phyloP scores from a whole-genome alignment of 1,284 basidiomycete genomes.

The Coniferiporia sulphurascens region DNA sequence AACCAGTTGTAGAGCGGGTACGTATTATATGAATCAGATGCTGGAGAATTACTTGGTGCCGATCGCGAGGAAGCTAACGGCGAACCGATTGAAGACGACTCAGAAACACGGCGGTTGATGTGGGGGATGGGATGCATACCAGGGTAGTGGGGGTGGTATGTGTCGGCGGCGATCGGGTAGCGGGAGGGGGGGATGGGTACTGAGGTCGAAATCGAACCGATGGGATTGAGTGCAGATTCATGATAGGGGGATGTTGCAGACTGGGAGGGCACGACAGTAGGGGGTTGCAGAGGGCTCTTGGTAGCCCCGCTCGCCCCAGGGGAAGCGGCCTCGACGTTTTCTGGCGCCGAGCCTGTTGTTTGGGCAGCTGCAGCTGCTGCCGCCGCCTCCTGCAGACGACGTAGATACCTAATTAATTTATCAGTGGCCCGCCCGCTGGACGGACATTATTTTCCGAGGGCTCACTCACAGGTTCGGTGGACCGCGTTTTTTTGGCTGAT shows the following conservation, averaged over 20 bases:
- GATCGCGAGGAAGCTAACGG: conserved; percentile 3
- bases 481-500: conserved; percentile 87
- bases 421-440: conserved; percentile 1
- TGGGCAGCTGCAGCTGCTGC: conserved; percentile 51
- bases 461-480: conserved; percentile 77
- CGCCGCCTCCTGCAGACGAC: conserved; percentile 73
- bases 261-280: conserved; percentile 42
- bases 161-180: conserved; percentile 67
- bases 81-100: conserved; percentile 10
- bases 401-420: conserved; percentile 51
- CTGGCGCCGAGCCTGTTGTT: conserved; percentile 33
- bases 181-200: conserved; percentile 56
- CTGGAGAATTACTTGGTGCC: conserved; percentile 26
- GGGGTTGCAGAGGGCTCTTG: conserved; percentile 46
- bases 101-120: conserved; percentile 32
- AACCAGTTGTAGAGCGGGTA: conserved; percentile 69
- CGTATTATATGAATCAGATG: conserved; percentile 52
- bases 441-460: neutral
- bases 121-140: conserved; percentile 32
- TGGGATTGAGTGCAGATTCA: conserved; percentile 43
- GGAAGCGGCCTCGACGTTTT: conserved; percentile 40
- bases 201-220: conserved; percentile 30
- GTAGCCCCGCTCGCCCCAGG: conserved; percentile 38
- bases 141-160: conserved; percentile 51
- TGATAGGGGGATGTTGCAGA: conserved; percentile 47